Conservation (phyloP, 1,284 basidiomycete species). For the Agaricales sp. region DNA sequence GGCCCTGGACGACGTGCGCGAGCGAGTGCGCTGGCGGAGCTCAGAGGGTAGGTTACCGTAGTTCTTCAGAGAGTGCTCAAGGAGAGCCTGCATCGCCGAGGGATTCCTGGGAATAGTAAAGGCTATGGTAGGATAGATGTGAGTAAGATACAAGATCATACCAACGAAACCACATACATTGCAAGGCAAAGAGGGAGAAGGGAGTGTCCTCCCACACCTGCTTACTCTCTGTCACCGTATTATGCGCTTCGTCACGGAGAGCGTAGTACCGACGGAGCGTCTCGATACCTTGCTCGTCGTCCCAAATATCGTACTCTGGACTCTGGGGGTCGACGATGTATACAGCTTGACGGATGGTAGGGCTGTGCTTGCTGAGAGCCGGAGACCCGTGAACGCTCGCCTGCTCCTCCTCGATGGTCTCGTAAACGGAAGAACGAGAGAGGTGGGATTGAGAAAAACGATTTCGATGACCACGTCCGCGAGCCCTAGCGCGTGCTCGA, state of each 20-base stretch:
- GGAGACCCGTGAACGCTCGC: conserved; percentile 21
- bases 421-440: conserved; percentile 61
- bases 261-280: conserved; percentile 58
- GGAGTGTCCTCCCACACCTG: conserved; percentile 60
- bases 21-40: conserved; percentile 45
- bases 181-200: conserved; percentile 58
- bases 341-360: conserved; percentile 31
- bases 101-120: conserved; percentile 60
- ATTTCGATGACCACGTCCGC: conserved; percentile 58
- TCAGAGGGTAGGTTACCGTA: conserved; percentile 63
- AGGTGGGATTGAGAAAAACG: conserved; percentile 52
- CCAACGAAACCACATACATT: conserved; percentile 37
- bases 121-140: conserved; percentile 27
- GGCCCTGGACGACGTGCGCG: conserved; percentile 56
- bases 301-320: conserved; percentile 32
- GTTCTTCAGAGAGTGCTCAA: conserved; percentile 61
- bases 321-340: conserved; percentile 47
- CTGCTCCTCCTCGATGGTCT: conserved; percentile 68
- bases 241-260: conserved; percentile 57
- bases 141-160: conserved; percentile 7
- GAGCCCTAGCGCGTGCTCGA: conserved; percentile 35
- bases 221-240: conserved; percentile 57
- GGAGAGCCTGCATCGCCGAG: conserved; percentile 57
- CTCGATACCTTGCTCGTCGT: conserved; percentile 52
- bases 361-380: conserved; percentile 20